Evolutionary conservation across 805 yeast species (phyloP), one percentile per base, ranked within the genome.

Genomic region (Wickerhamomyces pijperi): DNA sequence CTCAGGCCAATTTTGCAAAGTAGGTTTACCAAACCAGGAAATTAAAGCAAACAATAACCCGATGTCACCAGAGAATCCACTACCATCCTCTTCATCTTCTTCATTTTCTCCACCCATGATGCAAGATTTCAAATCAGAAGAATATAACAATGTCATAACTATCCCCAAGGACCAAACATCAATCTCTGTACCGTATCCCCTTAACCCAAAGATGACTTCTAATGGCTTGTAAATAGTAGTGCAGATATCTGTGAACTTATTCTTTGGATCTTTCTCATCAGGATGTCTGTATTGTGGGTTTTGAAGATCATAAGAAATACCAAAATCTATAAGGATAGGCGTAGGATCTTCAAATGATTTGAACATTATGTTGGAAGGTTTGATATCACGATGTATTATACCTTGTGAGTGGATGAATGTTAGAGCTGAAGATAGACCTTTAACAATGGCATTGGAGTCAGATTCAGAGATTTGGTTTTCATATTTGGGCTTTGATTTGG

Each of bases 321-420:
- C 73, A 40, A 67, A 58, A 42, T 66, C 72, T 15, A 61, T 61
- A n/a, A 66, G 52, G 2, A 62, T 53, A 1, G 69, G 67, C 5
- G 43, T 36, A 2, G 50, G 19, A 5, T 39, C 42, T 11, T 50
- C 49, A n/a, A 39, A 38, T 5, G 50, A 50, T 38, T 55, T 61
- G 43, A 80, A 76, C 52, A 85, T 57, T 39, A 84, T 74, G 53
- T 84, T 84, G 37, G 79, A 85, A 1, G 92, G 87, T 56, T 92
- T 92, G 47, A 90, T 77, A 60, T 90, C 98, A 52, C 98, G 72
- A 60, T 90, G 98, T 35, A 90, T 84, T 21, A 90, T 79, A 5
- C 82, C 85, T 38, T 76, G 67, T 7, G 67, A 57, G 54, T 92
- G 97, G 39, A 83, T 68, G 52, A 74, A 82, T 29, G 63, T 58